Conservation (phyloP, 192 early-diverging fungal genomes). For the Thamnidium elegans region DNA sequence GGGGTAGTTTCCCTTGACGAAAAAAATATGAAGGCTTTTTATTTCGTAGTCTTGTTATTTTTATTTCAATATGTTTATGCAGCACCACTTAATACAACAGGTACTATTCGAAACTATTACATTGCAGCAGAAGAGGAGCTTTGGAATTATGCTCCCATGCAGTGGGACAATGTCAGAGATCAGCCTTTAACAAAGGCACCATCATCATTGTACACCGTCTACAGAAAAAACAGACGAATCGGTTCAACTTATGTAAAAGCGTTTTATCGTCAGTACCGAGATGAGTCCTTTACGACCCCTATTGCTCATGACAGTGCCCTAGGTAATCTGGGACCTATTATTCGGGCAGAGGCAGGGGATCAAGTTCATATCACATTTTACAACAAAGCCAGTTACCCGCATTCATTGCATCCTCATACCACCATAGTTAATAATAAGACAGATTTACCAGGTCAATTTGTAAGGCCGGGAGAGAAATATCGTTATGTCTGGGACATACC, state of each 20-base stretch:
- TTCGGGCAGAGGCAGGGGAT: slow-evolving; percentile 41
- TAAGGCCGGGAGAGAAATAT: slow-evolving; percentile 26
- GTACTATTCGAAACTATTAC: slow-evolving; percentile 32
- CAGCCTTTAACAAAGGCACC: slow-evolving; percentile 24
- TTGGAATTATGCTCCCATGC: slow-evolving; percentile 45
- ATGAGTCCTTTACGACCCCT: slow-evolving; percentile 24
- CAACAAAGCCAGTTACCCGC: slow-evolving; percentile 30
- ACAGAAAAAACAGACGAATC: slow-evolving; percentile 23
- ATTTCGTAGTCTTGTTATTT: slow-evolving; percentile 1
- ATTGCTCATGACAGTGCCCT: slow-evolving; percentile 34
- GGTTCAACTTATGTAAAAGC: slow-evolving; percentile 38
- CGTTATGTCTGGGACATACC: slow-evolving; percentile 42
- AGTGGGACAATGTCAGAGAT: slow-evolving; percentile 37
- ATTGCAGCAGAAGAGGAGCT: slow-evolving; percentile 41
- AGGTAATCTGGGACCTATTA: slow-evolving; percentile 39
- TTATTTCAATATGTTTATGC: neutral
- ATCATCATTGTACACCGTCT: slow-evolving; percentile 31
- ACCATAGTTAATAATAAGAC: neutral
- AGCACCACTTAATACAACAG: neutral
- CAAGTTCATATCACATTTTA: slow-evolving; percentile 29
- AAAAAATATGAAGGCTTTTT: too few species aligned
- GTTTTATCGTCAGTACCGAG: slow-evolving; percentile 38
- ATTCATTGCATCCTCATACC: slow-evolving; percentile 36
- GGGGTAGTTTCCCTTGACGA: neutral
- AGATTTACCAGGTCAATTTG: neutral